Conservation (phyloP, 1,139 yeast species). For the Saccharomyces uvarum region DNA sequence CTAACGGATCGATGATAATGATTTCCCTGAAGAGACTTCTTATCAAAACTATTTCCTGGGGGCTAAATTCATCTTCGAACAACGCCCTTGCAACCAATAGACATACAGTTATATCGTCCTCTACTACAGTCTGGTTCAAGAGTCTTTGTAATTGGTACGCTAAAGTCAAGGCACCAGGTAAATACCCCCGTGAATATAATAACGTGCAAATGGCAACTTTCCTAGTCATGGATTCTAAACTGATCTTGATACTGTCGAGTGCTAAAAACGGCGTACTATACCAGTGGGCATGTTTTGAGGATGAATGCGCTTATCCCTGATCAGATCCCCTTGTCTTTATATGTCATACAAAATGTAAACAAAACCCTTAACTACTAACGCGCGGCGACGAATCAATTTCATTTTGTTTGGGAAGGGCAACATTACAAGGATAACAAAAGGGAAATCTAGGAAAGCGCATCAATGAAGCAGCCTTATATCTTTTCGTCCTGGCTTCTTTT, state of each 20-base stretch:
- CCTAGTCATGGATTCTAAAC: constrained; percentile 6
- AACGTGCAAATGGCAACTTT: constrained; percentile 55
- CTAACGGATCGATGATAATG: constrained; percentile 26
- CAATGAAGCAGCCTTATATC: too few relatives aligned
- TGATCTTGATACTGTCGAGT: neutral
- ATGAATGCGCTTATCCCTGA: neutral
- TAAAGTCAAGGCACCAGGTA: constrained; percentile 70
- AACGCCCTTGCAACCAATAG: constrained; percentile 20
- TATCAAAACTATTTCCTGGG: constrained; percentile 14
- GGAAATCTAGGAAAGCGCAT: neutral
- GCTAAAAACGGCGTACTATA: neutral
- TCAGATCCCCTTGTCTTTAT: neutral
- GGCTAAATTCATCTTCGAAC: constrained; percentile 14
- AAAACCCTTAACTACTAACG: neutral
- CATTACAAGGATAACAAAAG: neutral
- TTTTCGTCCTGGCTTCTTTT: neutral
- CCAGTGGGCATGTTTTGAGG: neutral
- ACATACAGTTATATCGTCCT: constrained; percentile 10
- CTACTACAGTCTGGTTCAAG: constrained; percentile 6
- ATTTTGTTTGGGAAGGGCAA: neutral
- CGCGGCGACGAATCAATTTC: neutral
- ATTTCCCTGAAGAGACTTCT: constrained; percentile 27
- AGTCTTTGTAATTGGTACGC: constrained; percentile 33
- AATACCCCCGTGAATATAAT: constrained; percentile 54
- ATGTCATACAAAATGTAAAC: neutral